Conservation (phyloP, 805 yeast genomes). For the Pichia kluyveri region DNA sequence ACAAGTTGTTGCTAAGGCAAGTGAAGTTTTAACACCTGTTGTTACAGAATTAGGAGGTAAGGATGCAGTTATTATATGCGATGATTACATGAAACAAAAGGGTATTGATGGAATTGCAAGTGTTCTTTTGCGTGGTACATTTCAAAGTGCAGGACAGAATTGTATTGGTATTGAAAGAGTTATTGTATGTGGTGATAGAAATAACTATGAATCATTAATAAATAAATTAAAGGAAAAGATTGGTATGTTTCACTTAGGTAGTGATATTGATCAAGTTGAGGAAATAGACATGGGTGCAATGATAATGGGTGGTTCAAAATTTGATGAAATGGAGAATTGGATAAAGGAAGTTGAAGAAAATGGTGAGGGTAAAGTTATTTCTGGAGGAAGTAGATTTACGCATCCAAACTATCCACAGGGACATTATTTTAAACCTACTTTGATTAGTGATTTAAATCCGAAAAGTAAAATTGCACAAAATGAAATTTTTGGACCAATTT, state of each 20-base stretch:
- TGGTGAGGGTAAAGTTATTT: conserved; percentile 65
- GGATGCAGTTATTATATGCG: conserved; percentile 82
- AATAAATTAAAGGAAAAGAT: conserved; percentile 50
- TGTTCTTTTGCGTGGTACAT: conserved; percentile 86
- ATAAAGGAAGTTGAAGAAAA: conserved; percentile 63
- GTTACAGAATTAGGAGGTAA: conserved; percentile 97
- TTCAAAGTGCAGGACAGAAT: conserved; percentile 96
- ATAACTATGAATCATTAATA: conserved; percentile 56
- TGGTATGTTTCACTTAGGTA: conserved; percentile 62
- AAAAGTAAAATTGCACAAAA: conserved; percentile 74
- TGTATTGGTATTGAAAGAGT: conserved; percentile 97
- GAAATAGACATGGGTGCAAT: conserved; percentile 96
- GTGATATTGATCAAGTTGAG: conserved; percentile 84
- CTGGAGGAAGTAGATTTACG: conserved; percentile 71
- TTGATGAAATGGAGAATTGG: conserved; percentile 55
- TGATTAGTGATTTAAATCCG: conserved; percentile 71
- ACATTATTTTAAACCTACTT: conserved; percentile 85
- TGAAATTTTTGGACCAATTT: conserved; percentile 92
- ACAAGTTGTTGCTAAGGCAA: conserved; percentile 73
- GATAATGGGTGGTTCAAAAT: conserved; percentile 65
- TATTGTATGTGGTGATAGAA: conserved; percentile 55
- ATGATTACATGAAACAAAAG: conserved; percentile 52
- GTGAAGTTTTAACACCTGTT: conserved; percentile 83
- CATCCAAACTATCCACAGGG: conserved; percentile 97
- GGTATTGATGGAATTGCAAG: conserved; percentile 51